Base-by-base conservation (phyloP, 441 rosid species). In the Corymbia calophylla region DNA sequence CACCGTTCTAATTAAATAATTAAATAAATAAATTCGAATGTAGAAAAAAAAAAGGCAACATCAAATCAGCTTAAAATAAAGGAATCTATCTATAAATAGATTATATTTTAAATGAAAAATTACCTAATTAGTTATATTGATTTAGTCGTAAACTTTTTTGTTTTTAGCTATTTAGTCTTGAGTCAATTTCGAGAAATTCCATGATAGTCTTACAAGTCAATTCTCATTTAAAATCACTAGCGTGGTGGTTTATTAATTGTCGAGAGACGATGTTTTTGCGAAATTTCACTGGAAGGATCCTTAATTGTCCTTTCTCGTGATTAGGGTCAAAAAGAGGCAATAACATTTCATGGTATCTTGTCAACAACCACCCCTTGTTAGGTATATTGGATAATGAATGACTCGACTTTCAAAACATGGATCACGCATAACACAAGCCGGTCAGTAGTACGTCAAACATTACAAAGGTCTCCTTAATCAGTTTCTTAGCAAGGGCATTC, bases 181-280 rank as follows among this genome's bases (percentile, higher is more conserved):
- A 73, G 13, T 5, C 0, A 3, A 9, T 12, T 73, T 77, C 0
- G 1, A 1, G 1, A 44, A 62, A 62, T 29, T 13, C 7, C 32
- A 13, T 6, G 44, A 39, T 4, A 39, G 2, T 70, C 15, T 1
- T 70, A 19, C 2, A 7, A 0, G 1, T 11, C 8, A 5, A 70
- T 18, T 5, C 21, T 70, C 2, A 4, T 0, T 2, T 12, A 9
- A 35, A 9, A 19, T 39, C 4, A 2, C 2, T 5, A 27, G 19
- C 8, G 1, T 21, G 0, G 1, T 0, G 0, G 1, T 39, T 9
- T 3, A 11, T 2, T 21, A 29, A 11, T 58, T 25, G 0, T 58
- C 2, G 3, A 0, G 1, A 58, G 3, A 58, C 1, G 14, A 58
- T 58, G 3, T 58, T 58, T 25, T 4, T 1, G 6, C 25, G n/a